These are phyloP conservation scores for Taiwanofungus camphoratus DNA, from an alignment of 1,284 basidiomycete species.

Conservation along the genomic window DNA sequence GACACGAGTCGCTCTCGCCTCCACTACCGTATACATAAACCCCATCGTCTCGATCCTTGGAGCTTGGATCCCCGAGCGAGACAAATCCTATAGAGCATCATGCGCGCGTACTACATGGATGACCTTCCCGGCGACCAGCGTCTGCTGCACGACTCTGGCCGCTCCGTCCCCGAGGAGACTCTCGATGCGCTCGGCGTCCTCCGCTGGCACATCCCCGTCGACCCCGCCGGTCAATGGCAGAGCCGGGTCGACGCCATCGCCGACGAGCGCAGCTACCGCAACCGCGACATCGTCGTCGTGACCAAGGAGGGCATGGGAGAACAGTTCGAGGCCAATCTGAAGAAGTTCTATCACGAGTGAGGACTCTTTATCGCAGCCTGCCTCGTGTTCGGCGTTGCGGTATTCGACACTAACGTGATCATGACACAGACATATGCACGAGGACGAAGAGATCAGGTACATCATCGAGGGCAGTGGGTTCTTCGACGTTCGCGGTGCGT, in stretches of 20 bases:
- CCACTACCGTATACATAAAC: too few species aligned
- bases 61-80: too few species aligned
- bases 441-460: slow-evolving; percentile 89
- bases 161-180: slow-evolving; percentile 40
- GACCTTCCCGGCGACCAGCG: slow-evolving; percentile 73
- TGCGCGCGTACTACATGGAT: slow-evolving; percentile 83
- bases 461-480: slow-evolving; percentile 78
- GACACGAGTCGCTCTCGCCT: too few species aligned
- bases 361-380: slow-evolving; percentile 21
- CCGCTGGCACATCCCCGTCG: slow-evolving; percentile 57
- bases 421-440: slow-evolving; percentile 69
- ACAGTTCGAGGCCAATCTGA: slow-evolving; percentile 73
- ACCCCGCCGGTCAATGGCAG: slow-evolving; percentile 40
- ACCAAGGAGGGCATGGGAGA: slow-evolving; percentile 73
- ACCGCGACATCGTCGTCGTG: slow-evolving; percentile 70
- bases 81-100: too few species aligned
- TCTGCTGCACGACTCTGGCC: slow-evolving; percentile 66
- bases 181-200: slow-evolving; percentile 57
- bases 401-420: not conserved
- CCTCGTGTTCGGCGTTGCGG: not conserved
- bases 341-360: slow-evolving; percentile 77
- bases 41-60: too few species aligned
- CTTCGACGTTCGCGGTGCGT: slow-evolving; percentile 75
- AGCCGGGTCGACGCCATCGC: slow-evolving; percentile 54
- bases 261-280: slow-evolving; percentile 66